Evolutionary conservation across 1,139 yeast species (phyloP), one percentile per base, ranked within the genome.

Genomic region (Debaryomyces sp.): DNA sequence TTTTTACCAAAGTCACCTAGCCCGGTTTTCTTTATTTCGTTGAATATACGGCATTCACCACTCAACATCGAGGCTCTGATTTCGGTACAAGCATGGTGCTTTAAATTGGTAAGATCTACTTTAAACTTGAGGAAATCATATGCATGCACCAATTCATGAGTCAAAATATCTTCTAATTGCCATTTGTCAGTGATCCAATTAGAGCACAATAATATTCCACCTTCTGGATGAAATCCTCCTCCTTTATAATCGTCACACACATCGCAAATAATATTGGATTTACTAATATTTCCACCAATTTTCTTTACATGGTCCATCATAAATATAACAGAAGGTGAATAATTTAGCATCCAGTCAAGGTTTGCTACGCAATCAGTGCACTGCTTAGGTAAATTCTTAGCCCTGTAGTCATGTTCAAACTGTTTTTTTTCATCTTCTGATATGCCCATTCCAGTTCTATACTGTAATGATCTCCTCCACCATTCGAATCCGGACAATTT

Each of bases 81-180:
- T 68, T 94, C 99, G 0, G 97, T 87, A 67, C 99, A 95, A 0
- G 99, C 99, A 64, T 94, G 99, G 62, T 94, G 99, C 60, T 83
- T 82, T 62, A 95, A 73, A 65, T 94, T 82, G 49, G 78, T 65
- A 85, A 96, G 87, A 64, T 94, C 88, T 8, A 94, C 90, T 47
- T 89, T 76, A 72, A 95, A 94, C 65, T 90, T 87, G 57, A 90
- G 75, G 62, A 91, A 87, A 67, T 94, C 99, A 67, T 90, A 94
- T 47, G 92, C 95, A 67, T 94, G 99, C 21, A 95, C 85, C 65
- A 94, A 76, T 63, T 94, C 99, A 65, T 94, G 99, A 3, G 97
- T 80, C 54, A 94, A 70, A 0, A 96, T 88, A 61, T 94, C 98
- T 64, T 94, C 98, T 50, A 92, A 69, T 60, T 90, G 96, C 81